Evolutionary conservation across 139 green algal species (phyloP).

Genomic region (Chlorella sorokiniana): DNA sequence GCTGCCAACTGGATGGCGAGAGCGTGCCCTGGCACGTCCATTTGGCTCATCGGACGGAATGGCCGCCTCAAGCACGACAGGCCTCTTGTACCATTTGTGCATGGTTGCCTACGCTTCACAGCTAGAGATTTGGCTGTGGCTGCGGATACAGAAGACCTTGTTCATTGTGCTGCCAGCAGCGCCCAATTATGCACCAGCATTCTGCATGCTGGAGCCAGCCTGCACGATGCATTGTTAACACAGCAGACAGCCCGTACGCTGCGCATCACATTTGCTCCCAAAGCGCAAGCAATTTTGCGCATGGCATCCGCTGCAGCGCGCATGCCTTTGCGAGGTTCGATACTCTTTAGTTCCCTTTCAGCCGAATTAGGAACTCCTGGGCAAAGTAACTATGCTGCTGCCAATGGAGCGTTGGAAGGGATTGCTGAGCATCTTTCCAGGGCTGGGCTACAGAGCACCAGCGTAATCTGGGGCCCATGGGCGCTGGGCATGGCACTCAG

Average conservation of each 20-base stretch:
- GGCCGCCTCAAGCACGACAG: too few species aligned
- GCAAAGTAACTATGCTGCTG: constrained; percentile 75
- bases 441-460: not conserved
- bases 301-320: not conserved
- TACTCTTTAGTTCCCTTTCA: constrained; percentile 69
- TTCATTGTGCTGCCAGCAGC: not conserved
- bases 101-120: not conserved
- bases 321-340: constrained; percentile 24
- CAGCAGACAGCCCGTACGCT: constrained; percentile 51
- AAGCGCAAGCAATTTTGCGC: constrained; percentile 31
- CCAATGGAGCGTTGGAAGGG: constrained; percentile 71
- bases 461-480: constrained; percentile 63
- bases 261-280: constrained; percentile 56
- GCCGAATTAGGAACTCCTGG: constrained; percentile 71
- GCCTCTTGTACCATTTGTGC: too few species aligned
- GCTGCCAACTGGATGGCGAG: constrained; percentile 61
- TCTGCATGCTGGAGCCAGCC: constrained; percentile 65
- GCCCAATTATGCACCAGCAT: constrained; percentile 27
- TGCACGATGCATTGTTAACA: constrained; percentile 64
- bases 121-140: constrained; percentile 9
- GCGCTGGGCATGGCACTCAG: constrained; percentile 36
- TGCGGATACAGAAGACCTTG: not conserved
- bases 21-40: not conserved
- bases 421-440: not conserved
- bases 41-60: constrained; percentile 46